Percentiles rank a stretch among this genome's conserved stretches.
Conservation (phyloP, 768 basidiomycete species). For the Collybiopsis confluens region DNA sequence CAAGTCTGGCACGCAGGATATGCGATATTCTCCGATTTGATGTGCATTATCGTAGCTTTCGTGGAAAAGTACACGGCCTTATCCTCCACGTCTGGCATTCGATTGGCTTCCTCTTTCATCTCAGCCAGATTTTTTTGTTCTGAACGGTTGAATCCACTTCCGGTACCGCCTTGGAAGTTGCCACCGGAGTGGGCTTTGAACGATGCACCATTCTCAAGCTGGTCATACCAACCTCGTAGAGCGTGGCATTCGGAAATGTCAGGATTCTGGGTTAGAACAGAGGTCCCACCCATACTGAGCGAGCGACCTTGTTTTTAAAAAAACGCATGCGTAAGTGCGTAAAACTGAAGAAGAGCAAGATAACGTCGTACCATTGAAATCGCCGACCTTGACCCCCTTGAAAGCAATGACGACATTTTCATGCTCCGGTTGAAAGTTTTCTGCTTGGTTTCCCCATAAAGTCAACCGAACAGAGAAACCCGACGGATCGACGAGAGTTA, state of each 20-base stretch:
- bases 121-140: slow-evolving; percentile 73
- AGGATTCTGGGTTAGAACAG: slow-evolving; percentile 81
- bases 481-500: slow-evolving; percentile 83
- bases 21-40: slow-evolving; percentile 75
- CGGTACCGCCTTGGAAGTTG: slow-evolving; percentile 22
- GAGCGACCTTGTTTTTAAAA: too few relatives aligned
- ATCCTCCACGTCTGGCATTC: slow-evolving; percentile 60
- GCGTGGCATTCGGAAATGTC: slow-evolving; percentile 87
- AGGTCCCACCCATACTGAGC: slow-evolving; percentile 78
- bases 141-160: slow-evolving; percentile 57
- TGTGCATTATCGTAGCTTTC: slow-evolving; percentile 82
- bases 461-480: slow-evolving; percentile 78
- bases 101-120: slow-evolving; percentile 64
- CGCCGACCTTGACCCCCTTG: slow-evolving; percentile 91
- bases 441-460: slow-evolving; percentile 94
- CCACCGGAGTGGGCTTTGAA: slow-evolving; percentile 67
- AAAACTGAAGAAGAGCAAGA: background rate
- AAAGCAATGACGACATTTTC: slow-evolving; percentile 79
- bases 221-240: slow-evolving; percentile 91
- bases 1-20: slow-evolving; percentile 90
- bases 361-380: slow-evolving; percentile 68
- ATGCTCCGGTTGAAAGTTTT: slow-evolving; percentile 58
- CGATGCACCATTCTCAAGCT: slow-evolving; percentile 50
- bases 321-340: slow-evolving; percentile 8
- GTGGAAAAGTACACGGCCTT: slow-evolving; percentile 76